Evolutionary conservation across 768 basidiomycete species (phyloP), one percentile per base, ranked within the genome.

Genomic region (Suillus variegatus): DNA sequence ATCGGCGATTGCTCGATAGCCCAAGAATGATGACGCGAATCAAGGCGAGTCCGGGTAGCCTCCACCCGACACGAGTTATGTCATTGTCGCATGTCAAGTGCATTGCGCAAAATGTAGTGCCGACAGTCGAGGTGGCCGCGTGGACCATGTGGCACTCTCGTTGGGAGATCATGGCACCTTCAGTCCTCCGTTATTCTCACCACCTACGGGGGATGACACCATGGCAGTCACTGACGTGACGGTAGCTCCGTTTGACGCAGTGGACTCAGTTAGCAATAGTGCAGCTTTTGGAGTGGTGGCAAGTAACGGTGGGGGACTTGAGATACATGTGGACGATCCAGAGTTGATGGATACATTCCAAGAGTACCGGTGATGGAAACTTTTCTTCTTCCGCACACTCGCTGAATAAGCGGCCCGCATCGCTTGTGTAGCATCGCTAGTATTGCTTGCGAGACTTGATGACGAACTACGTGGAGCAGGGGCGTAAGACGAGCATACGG

Each of bases 401-500:
- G 70, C 76, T 38, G 71, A 58, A 66, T 77, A 77, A 3, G 76
- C 76, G 2, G 77, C 77, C 1, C 76, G 75, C 71, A 77, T 74
- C 43, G 67, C 69, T 0, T 22, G 68, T 0, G 76, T 64, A 4
- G 76, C 74, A 28, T 69, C 68, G 22, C 63, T 74, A 3, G 74
- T 64, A n/a, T 52, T 63, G 16, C 61, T 62, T 46, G 72, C 66
- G 2, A 76, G 72, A 63, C 75, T 75, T 12, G 77, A 78, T 3
- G 72, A 73, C 2, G 75, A 74, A 22, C 74, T 74, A 10, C 74
- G 68, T 2, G 75, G 14, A 4, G 72, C 71, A 28, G 74, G 69
- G 54, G 70, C 49, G 44, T 75, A 76, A 10, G 72, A 76, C 0
- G 74, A 77, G 32, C 73, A 61, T n/a, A 67, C 52, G 22, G 75